These are phyloP conservation scores for Tripterygium wilfordii DNA, from an alignment of 177 flowering plant genomes.

Conservation along the genomic window DNA sequence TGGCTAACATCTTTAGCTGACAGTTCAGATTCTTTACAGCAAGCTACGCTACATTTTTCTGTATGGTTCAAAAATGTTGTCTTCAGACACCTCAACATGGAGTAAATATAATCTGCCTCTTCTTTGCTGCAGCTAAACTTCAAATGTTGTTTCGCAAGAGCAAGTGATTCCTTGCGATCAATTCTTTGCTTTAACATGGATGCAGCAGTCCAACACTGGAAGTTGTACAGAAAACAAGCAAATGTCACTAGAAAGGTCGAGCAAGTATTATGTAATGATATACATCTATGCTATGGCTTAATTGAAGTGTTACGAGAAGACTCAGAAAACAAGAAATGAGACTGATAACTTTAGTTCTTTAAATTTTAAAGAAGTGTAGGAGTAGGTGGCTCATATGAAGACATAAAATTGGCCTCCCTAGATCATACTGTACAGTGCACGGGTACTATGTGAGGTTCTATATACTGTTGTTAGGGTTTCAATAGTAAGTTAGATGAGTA, in stretches of 20 bases:
- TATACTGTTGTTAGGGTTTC: too few species aligned
- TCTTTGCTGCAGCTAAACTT: constrained; percentile 59
- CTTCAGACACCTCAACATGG: constrained; percentile 38
- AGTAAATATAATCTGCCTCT: constrained; percentile 44
- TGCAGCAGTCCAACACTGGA: constrained; percentile 83
- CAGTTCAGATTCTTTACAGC: constrained; percentile 7
- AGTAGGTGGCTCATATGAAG: too few species aligned
- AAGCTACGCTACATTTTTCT: constrained; percentile 5
- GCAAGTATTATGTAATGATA: too few species aligned
- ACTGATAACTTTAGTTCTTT: too few species aligned
- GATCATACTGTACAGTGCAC: too few species aligned
- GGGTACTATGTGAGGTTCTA: too few species aligned
- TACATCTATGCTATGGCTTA: too few species aligned
- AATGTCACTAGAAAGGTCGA: background rate
- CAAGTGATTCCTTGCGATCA: constrained; percentile 45
- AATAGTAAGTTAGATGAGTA: too few species aligned
- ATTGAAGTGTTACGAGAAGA: too few species aligned
- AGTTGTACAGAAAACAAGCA: constrained; percentile 8
- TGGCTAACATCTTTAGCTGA: constrained; percentile 11
- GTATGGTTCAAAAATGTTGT: constrained; percentile 25
- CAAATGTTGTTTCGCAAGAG: constrained; percentile 47
- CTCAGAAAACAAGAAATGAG: too few species aligned
- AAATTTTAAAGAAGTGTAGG: too few species aligned
- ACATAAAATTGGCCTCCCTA: too few species aligned
- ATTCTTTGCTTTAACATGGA: constrained; percentile 45